These are phyloP conservation scores for Periconia sp. DNA, from an alignment of 2,329 filamentous ascomycete genomes.

Conservation along the genomic window DNA sequence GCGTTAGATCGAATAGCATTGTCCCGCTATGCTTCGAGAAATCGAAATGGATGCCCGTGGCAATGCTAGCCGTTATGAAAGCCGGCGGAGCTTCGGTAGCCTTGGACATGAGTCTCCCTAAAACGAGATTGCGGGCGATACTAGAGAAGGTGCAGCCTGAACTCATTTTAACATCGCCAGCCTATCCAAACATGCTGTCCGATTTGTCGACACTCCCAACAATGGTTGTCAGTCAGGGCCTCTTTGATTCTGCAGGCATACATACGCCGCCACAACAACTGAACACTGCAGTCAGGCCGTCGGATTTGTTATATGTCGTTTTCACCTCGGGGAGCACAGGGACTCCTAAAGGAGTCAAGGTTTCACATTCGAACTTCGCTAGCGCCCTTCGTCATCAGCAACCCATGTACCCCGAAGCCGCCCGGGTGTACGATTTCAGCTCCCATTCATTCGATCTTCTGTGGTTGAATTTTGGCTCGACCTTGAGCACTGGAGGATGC, in stretches of 20 bases:
- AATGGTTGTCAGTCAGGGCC: background rate
- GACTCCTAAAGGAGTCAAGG: slow-evolving; percentile 60
- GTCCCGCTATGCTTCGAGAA: slow-evolving; percentile 36
- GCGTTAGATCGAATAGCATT: too few species aligned
- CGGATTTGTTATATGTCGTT: slow-evolving; percentile 41
- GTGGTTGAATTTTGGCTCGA: slow-evolving; percentile 47
- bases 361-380: slow-evolving; percentile 28
- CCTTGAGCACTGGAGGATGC: slow-evolving; percentile 15
- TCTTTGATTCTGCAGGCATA: background rate
- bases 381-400: slow-evolving; percentile 6
- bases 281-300: too few species aligned
- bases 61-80: slow-evolving; percentile 30
- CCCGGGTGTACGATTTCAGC: slow-evolving; percentile 52
- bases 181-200: too few species aligned
- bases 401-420: background rate
- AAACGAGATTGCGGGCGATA: slow-evolving; percentile 1
- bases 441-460: slow-evolving; percentile 60
- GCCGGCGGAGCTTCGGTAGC: slow-evolving; percentile 32
- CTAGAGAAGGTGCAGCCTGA: background rate
- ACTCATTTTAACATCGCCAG: background rate
- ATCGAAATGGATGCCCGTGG: slow-evolving; percentile 30
- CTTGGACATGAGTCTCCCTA: slow-evolving; percentile 10
- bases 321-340: slow-evolving; percentile 48
- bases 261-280: too few species aligned
- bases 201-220: background rate